Percentiles rank a stretch among this genome's conserved stretches.
Conservation (phyloP, 106 monocot species). For the Amphibolis antarctica region DNA sequence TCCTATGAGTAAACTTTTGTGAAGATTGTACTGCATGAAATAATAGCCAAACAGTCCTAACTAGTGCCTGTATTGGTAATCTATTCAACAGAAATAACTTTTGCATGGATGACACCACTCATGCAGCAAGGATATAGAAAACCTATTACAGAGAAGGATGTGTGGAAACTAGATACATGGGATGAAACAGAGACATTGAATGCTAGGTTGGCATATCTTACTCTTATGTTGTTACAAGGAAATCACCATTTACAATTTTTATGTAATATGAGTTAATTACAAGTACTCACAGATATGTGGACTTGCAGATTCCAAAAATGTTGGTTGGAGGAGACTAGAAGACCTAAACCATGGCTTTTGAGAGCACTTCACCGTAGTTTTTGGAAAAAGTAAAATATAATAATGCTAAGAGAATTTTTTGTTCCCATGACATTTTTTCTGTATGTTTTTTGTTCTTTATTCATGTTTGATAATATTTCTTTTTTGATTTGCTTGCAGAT, state of each 20-base stretch:
- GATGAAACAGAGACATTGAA: conserved; percentile 84
- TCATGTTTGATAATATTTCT: not conserved
- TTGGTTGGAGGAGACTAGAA: conserved; percentile 68
- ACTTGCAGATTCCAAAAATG: conserved; percentile 62
- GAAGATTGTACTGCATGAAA: not conserved
- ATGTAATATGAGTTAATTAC: too few relatives aligned
- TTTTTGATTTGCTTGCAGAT: conserved; percentile 42
- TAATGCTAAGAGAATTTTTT: not conserved
- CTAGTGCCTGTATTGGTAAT: not conserved
- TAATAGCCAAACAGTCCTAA: not conserved
- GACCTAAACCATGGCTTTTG: conserved; percentile 81
- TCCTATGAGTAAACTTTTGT: not conserved
- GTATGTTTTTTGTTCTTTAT: not conserved
- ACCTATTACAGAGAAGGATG: conserved; percentile 94
- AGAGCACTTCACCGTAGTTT: conserved; percentile 72
- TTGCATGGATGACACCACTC: conserved; percentile 91
- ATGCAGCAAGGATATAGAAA: conserved; percentile 77
- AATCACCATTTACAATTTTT: not conserved
- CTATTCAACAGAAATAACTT: conserved; percentile 42
- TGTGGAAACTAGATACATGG: conserved; percentile 97
- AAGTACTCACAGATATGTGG: not conserved
- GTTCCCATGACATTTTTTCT: not conserved
- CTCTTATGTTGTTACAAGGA: not conserved
- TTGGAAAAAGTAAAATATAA: conserved; percentile 57
- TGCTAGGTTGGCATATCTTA: conserved; percentile 25